Evolutionary conservation across 2,329 filamentous ascomycete genomes (phyloP).

Genomic region (Fusarium sp.): DNA sequence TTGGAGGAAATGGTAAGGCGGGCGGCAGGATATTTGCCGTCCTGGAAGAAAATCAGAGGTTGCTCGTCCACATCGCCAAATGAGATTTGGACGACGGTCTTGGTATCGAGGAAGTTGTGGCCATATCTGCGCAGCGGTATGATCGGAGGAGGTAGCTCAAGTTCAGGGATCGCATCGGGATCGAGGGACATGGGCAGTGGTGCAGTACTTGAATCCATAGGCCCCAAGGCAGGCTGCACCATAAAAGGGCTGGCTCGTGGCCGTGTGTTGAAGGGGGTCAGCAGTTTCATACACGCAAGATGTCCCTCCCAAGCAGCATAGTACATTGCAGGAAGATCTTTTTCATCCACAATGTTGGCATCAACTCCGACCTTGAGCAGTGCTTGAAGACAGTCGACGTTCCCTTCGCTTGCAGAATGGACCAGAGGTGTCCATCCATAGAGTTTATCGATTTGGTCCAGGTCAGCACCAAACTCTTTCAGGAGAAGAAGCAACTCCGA

Average conservation of each 20-base stretch:
- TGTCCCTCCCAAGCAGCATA: conserved; percentile 99
- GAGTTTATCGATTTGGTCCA: conserved; percentile 93
- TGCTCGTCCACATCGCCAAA: conserved; percentile 83
- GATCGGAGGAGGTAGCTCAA: conserved; percentile 94
- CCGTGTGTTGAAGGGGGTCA: conserved; percentile 70
- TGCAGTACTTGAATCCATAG: conserved; percentile 61
- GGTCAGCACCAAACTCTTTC: conserved; percentile 85
- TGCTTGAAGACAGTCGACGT: conserved; percentile 86
- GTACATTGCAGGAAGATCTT: conserved; percentile 93
- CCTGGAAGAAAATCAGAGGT: conserved; percentile 94
- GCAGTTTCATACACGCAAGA: conserved; percentile 90
- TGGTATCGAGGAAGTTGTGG: conserved; percentile 98
- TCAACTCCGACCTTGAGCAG: conserved; percentile 84
- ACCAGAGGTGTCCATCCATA: conserved; percentile 98
- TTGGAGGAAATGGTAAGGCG: conserved; percentile 97
- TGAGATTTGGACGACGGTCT: conserved; percentile 92
- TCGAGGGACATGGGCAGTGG: conserved; percentile 77
- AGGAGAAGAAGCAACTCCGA: conserved; percentile 84
- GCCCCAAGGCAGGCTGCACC: conserved; percentile 58
- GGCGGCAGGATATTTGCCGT: conserved; percentile 94
- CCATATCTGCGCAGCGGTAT: conserved; percentile 95
- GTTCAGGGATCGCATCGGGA: conserved; percentile 87
- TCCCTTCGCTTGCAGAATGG: conserved; percentile 95
- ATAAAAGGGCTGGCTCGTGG: conserved; percentile 59
- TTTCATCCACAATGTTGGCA: conserved; percentile 87